Evolutionary conservation across 1,139 yeast genomes (phyloP).

Genomic region (Candida mesenterica): DNA sequence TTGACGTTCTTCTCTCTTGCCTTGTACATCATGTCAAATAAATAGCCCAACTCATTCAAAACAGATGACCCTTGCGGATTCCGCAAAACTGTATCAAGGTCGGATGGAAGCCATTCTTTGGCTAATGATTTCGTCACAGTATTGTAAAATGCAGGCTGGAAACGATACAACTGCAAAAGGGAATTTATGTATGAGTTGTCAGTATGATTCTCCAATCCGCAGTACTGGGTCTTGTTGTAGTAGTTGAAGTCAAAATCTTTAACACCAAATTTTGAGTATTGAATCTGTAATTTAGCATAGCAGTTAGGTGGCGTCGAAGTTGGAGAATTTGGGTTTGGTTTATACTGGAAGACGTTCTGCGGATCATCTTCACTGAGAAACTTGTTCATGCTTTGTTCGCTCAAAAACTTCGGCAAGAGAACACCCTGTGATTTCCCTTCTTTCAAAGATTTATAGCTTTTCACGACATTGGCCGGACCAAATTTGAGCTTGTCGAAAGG

Average conservation of each 20-base stretch:
- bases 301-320: conserved; percentile 55
- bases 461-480: conserved; percentile 13
- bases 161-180: conserved; percentile 77
- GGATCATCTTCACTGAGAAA: conserved; percentile 12
- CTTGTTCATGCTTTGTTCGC: conserved; percentile 49
- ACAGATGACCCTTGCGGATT: conserved; percentile 53
- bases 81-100: conserved; percentile 24
- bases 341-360: conserved; percentile 31
- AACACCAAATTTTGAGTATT: conserved; percentile 88
- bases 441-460: conserved; percentile 27
- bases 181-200: conserved; percentile 83
- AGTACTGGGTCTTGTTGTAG: conserved; percentile 67
- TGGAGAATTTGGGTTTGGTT: conserved; percentile 6
- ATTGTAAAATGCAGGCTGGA: conserved; percentile 70
- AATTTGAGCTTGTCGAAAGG: conserved; percentile 57
- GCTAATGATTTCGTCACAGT: conserved; percentile 55
- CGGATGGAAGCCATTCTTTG: conserved; percentile 56
- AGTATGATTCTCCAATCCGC: conserved; percentile 89
- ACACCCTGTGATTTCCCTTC: conserved; percentile 20
- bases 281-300: conserved; percentile 70
- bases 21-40: conserved; percentile 87
- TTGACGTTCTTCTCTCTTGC: conserved; percentile 72
- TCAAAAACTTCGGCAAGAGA: conserved; percentile 60
- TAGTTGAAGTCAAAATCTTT: conserved; percentile 90
- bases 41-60: conserved; percentile 78